Evolutionary conservation across 2,329 filamentous ascomycete genomes (phyloP), one percentile per base, ranked within the genome.

Genomic region (Gliomastix tumulicola): DNA sequence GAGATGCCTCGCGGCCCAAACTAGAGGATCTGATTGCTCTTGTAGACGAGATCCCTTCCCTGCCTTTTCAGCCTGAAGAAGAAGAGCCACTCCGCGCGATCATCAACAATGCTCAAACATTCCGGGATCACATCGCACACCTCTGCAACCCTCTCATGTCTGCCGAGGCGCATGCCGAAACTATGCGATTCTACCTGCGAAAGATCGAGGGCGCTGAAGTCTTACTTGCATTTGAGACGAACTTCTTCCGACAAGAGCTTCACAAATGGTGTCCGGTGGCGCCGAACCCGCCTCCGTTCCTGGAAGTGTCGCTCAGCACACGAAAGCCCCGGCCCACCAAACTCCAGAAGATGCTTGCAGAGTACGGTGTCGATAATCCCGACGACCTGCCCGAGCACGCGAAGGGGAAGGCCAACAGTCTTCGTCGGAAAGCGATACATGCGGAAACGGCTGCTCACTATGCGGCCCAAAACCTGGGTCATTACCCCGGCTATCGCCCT

Each of bases 121-220:
- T 97, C 65, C 80, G 90, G 32, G 79, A 85, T 21, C 90, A 88
- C 50, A 81, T 98, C 37, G 70, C 79, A 11, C 74, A 76, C 5
- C 89, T 86, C 54, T 89, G 89, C 56, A 92, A 88, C 51, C 83
- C 85, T 3, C 66, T 88, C 17, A 76, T 88, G 54, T 82, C 82
- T 1, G 94, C 85, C 1, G 79, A 84, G 10, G 87, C 90, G 30
- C 90, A 97, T 55, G 82, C 88, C 8, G 85, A 88, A 37, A 89
- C 85, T 0, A 84, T 96, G 58, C 79, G 94, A 6, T 98, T 98
- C 60, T 97, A 95, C 50, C 69, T 98, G 28, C 85, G 92, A 39
- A 98, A 98, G 64, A 88, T 98, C 37, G 92, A 98, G 62, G 92
- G 92, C 4, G 89, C 92, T 2, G 92, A 98, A 56, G 89, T 98